Evolutionary conservation across 495 filamentous ascomycete species (phyloP), one percentile per base, ranked within the genome.

Genomic region (Astrocystis sublimbata): DNA sequence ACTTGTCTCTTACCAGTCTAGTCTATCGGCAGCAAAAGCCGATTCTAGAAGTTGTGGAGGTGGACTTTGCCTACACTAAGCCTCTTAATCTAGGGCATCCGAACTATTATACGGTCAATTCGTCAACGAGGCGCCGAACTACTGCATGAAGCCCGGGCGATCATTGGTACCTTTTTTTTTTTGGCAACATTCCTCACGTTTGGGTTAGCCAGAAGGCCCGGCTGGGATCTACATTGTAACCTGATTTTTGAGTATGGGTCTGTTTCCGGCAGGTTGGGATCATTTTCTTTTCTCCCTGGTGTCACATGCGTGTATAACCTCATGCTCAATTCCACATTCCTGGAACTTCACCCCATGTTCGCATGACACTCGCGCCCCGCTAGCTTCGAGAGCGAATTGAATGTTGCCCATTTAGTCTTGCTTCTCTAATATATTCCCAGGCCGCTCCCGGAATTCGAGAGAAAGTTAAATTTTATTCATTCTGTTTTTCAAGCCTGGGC

Each of bases 201-300:
- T 41, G 23, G n/a, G 21, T 56, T 56, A 30, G 52, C 15, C 38
- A 15, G 21, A n/a, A n/a, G 33, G 6, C 51, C 51, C 24, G 42
- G 52, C 52, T 38, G 17, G 26, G 52, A 30, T 42, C n/a, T n/a
- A 19, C 52, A n/a, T n/a, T n/a, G n/a, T n/a, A 41, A 8, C 51
- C 35, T 26, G 10, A 24, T 40, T 21, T 26, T 21, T 56, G 41
- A 56, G n/a, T 56, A 56, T 56, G 52, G 52, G 52, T 56, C 38
- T 19, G 36, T 56, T 24, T 35, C 52, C 52, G 24, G 36, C 23
- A 42, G 52, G 13, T 41, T 56, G 52, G n/a, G 52, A 41, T 56
- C 52, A 9, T 6, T 23, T 13, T 30, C 12, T 30, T 36, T 15
- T 38, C n/a, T 17, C 36, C 31, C 50, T 53, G 19, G 6, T 38